Percentiles rank a stretch among this genome's conserved stretches.
phyloP scores from a whole-genome alignment of 345 rosid genomes.

The Mercurialis annua region DNA sequence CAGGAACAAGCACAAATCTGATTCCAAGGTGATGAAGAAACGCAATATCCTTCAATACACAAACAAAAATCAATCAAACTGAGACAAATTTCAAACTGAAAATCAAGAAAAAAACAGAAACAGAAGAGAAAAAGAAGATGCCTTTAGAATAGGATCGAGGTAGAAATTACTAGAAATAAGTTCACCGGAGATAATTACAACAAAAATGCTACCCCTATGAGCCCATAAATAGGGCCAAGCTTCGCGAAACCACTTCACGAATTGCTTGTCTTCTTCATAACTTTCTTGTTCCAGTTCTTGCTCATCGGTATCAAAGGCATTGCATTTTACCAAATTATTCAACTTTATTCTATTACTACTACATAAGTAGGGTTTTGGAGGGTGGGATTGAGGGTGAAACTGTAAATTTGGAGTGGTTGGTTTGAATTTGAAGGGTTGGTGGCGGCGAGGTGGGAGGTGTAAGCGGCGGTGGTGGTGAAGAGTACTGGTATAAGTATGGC shows the following conservation, averaged over 20 bases:
- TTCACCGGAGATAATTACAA: conserved; percentile 68
- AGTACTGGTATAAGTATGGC: neutral
- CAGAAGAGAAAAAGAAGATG: conserved; percentile 27
- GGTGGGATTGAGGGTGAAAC: neutral
- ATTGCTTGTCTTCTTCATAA: conserved; percentile 52
- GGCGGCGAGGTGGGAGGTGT: neutral
- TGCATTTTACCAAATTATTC: conserved; percentile 28
- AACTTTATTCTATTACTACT: neutral
- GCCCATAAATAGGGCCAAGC: conserved; percentile 99
- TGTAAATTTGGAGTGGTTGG: neutral
- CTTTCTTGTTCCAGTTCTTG: conserved; percentile 26
- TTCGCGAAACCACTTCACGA: conserved; percentile 95
- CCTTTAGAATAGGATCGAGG: conserved; percentile 77
- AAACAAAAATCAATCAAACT: neutral
- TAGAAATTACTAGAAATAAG: conserved; percentile 48
- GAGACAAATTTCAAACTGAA: neutral
- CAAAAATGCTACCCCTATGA: conserved; percentile 71
- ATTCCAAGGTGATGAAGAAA: conserved; percentile 90
- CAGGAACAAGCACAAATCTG: conserved; percentile 76
- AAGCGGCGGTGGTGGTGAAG: neutral
- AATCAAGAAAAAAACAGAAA: neutral
- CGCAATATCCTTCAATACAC: conserved; percentile 75
- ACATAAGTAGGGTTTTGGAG: neutral
- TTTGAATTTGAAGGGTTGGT: neutral
- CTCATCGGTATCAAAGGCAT: conserved; percentile 13